Evolutionary conservation across 352 stramenopile genomes (phyloP).

Genomic region (Phytophthora capsici): DNA sequence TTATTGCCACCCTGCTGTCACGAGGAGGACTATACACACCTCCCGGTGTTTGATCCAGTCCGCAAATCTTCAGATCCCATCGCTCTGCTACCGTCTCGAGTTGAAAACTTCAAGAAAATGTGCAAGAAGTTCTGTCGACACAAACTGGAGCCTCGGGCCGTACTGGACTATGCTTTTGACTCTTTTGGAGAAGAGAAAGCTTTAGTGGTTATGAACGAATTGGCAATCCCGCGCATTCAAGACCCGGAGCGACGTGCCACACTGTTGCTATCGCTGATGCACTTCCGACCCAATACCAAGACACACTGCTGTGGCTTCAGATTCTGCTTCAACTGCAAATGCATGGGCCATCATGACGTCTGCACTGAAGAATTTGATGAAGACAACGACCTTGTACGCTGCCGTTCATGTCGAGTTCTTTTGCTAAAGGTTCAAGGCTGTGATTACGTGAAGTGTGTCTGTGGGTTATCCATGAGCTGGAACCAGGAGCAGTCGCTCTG

Average conservation of each 20-base stretch:
- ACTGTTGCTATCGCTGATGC: constrained; percentile 47
- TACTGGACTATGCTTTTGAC: constrained; percentile 29
- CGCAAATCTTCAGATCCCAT: background rate
- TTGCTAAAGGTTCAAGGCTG: constrained; percentile 64
- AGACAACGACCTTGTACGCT: constrained; percentile 43
- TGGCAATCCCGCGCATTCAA: constrained; percentile 28
- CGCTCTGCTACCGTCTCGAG: constrained; percentile 18
- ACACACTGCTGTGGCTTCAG: constrained; percentile 47
- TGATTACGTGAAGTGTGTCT: constrained; percentile 54
- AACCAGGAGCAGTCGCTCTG: constrained; percentile 24
- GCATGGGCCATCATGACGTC: constrained; percentile 34
- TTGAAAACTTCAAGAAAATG: constrained; percentile 16
- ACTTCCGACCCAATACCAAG: constrained; percentile 30
- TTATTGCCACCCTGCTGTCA: constrained; percentile 43
- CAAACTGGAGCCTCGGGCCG: constrained; percentile 16
- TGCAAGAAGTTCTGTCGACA: constrained; percentile 33
- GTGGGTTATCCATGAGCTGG: constrained; percentile 55
- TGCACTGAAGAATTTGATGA: constrained; percentile 33
- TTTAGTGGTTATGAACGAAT: constrained; percentile 12
- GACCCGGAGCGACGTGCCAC: constrained; percentile 51
- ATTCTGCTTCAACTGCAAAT: constrained; percentile 70
- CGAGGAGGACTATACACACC: constrained; percentile 44
- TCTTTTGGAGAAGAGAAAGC: constrained; percentile 27
- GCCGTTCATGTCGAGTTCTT: constrained; percentile 46
- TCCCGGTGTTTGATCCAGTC: constrained; percentile 15